Conservation (phyloP, 2,329 filamentous ascomycete species). For the Nigrograna mackinnonii region DNA sequence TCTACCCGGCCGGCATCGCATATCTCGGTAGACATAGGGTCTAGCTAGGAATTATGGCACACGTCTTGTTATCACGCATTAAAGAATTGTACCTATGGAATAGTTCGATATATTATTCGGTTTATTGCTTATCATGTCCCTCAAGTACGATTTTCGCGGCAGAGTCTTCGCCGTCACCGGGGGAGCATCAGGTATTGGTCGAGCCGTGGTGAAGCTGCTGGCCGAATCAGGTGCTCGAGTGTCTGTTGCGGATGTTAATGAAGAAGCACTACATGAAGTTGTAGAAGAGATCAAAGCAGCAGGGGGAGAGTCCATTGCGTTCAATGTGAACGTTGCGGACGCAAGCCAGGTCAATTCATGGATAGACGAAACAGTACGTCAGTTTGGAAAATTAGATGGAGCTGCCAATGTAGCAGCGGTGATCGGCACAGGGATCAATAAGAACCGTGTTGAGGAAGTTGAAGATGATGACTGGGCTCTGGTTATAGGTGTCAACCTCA, state of each 20-base stretch:
- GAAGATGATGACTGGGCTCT: conserved; percentile 40
- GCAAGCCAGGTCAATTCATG: conserved; percentile 37
- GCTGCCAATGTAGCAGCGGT: conserved; percentile 49
- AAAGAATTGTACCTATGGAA: too few relatives aligned
- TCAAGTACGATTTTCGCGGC: conserved; percentile 12
- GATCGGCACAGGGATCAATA: conserved; percentile 45
- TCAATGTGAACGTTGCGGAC: conserved; percentile 35
- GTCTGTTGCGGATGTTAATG: conserved; percentile 42
- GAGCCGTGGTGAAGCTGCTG: conserved; percentile 37
- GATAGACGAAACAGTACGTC: conserved; percentile 34
- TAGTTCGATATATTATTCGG: too few relatives aligned
- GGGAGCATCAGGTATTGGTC: conserved; percentile 41
- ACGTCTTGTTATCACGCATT: too few relatives aligned
- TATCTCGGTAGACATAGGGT: too few relatives aligned
- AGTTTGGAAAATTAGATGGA: conserved; percentile 41
- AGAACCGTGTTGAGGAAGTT: conserved; percentile 27
- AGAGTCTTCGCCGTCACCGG: conserved; percentile 35
- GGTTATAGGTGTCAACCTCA: conserved; percentile 40
- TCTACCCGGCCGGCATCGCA: too few relatives aligned
- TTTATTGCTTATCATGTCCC: conserved; percentile 10
- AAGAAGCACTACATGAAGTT: conserved; percentile 16
- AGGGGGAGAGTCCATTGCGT: conserved; percentile 5
- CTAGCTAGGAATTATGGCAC: too few relatives aligned
- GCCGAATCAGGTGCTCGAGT: conserved; percentile 40
- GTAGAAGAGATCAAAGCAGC: conserved; percentile 3